These are phyloP conservation scores for Imleria badia DNA, from an alignment of 768 basidiomycete genomes.

Conservation along the genomic window DNA sequence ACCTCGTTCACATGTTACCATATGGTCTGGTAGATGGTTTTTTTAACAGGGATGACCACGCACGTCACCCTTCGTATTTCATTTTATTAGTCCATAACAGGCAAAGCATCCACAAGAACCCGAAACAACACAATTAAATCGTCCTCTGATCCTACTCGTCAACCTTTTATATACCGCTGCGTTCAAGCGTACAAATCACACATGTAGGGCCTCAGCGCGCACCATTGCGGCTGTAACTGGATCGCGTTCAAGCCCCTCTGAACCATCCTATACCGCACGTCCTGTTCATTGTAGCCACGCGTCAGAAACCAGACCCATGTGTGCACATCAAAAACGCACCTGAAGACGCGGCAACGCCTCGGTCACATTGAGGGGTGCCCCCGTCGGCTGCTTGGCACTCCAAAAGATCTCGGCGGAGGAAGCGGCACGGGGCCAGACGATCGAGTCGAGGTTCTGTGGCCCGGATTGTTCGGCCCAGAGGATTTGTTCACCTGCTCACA, in stretches of 20 bases:
- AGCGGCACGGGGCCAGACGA: constrained; percentile 49
- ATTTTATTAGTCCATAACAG: too few species aligned
- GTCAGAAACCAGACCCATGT: background rate
- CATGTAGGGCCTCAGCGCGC: constrained; percentile 47
- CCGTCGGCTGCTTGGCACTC: constrained; percentile 42
- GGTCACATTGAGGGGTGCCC: constrained; percentile 30
- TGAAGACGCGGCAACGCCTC: constrained; percentile 53
- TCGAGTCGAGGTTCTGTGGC: constrained; percentile 42
- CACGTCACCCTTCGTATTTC: too few species aligned
- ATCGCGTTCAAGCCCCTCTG: constrained; percentile 47
- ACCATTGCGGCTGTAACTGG: constrained; percentile 56
- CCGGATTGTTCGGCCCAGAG: constrained; percentile 50
- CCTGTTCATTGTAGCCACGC: constrained; percentile 22
- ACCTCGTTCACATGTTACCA: too few species aligned
- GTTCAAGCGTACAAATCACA: constrained; percentile 37
- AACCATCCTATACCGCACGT: constrained; percentile 48
- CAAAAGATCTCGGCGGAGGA: constrained; percentile 55
- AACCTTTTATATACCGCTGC: too few species aligned
- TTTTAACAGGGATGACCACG: too few species aligned
- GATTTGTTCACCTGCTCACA: constrained; percentile 33
- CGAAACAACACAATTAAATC: too few species aligned
- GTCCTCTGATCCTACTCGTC: too few species aligned
- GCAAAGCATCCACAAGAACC: too few species aligned
- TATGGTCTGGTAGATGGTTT: too few species aligned
- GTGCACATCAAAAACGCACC: too few species aligned